These are phyloP conservation scores for Pezicula carpinea DNA, from an alignment of 2,329 filamentous ascomycete genomes.

Conservation along the genomic window DNA sequence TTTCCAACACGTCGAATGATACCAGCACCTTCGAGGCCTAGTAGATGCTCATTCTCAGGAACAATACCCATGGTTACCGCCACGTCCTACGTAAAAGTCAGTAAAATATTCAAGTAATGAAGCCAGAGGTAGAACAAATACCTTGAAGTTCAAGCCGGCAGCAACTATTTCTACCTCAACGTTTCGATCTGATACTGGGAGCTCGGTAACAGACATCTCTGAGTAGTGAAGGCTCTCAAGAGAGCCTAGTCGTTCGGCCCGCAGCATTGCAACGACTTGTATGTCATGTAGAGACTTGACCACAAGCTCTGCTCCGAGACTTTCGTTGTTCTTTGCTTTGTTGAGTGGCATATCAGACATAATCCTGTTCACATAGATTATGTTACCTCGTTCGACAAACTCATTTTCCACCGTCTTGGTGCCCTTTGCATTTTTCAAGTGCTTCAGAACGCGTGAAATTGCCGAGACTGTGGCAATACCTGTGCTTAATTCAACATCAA, in stretches of 20 bases:
- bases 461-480: neutral
- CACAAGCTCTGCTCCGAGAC: neutral
- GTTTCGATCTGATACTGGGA: neutral
- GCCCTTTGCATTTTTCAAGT: neutral
- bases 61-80: constrained; percentile 18
- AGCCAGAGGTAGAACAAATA: too few species aligned
- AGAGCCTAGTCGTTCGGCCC: constrained; percentile 2
- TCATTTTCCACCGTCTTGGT: constrained; percentile 16
- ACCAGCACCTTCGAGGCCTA: constrained; percentile 23
- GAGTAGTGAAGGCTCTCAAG: constrained; percentile 1
- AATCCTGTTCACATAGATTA: constrained; percentile 20
- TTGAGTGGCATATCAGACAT: constrained; percentile 22
- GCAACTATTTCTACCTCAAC: too few species aligned
- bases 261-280: neutral
- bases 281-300: constrained; percentile 4
- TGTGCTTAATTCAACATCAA: constrained; percentile 3
- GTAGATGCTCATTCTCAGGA: constrained; percentile 6
- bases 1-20: constrained; percentile 20
- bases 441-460: neutral
- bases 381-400: constrained; percentile 23
- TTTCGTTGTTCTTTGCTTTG: constrained; percentile 2
- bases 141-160: too few species aligned
- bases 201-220: neutral
- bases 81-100: neutral
- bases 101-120: too few species aligned